Evolutionary conservation across 345 rosid genomes (phyloP).

Genomic region (Balakata baccata): DNA sequence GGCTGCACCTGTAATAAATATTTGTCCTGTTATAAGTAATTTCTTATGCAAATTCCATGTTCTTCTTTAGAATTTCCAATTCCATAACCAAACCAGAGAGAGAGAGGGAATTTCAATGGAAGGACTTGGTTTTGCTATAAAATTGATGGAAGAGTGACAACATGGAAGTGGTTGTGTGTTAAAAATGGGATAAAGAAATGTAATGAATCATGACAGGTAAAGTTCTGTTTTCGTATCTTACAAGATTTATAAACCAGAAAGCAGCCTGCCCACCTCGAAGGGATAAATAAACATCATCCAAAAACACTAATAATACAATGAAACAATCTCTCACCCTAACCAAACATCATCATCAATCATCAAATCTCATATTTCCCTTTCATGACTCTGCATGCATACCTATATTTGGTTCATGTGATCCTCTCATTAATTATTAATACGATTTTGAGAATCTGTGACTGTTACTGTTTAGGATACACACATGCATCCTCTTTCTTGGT

Average conservation of each 20-base stretch:
- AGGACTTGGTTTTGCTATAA: not conserved
- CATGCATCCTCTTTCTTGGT: too few relatives aligned
- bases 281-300: not conserved
- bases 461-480: not conserved
- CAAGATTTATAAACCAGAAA: slow-evolving; percentile 26
- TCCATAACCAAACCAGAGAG: not conserved
- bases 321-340: not conserved
- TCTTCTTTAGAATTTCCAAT: not conserved
- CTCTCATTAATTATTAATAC: slow-evolving; percentile 5
- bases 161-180: too few relatives aligned
- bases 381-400: not conserved
- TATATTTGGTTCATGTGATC: not conserved
- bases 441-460: slow-evolving; percentile 1
- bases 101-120: too few relatives aligned
- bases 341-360: not conserved
- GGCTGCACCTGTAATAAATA: not conserved
- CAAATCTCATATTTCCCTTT: not conserved
- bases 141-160: too few relatives aligned
- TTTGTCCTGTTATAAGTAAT: not conserved
- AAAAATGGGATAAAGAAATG: too few relatives aligned
- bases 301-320: too few relatives aligned
- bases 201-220: slow-evolving; percentile 16
- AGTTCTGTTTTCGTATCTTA: slow-evolving; percentile 37
- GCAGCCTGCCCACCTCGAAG: not conserved
- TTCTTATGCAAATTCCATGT: not conserved